Evolutionary conservation across 140 eudicot species (phyloP), one percentile per base, ranked within the genome.

Genomic region (Anethum foeniculum): DNA sequence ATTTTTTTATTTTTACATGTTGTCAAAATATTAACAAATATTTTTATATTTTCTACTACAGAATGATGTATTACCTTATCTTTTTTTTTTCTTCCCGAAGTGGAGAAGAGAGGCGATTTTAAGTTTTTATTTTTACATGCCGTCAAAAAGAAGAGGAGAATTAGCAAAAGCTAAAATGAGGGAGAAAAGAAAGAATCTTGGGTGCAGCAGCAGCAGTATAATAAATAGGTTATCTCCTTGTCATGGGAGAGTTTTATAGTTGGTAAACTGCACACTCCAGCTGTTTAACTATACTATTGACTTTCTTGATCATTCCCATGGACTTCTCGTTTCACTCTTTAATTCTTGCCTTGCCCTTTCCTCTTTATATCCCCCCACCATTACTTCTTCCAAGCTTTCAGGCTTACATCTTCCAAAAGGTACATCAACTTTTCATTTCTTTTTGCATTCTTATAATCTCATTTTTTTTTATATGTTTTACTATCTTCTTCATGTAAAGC

Each of bases 251-350:
- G 69, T 62, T 62, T 68, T 30, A 13, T 68, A 34, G 74, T 68
- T 68, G 74, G 74, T 68, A 14, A 68, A 68, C 74, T 28, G 10
- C 43, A 68, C 44, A 68, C 41, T 68, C 74, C 74, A 68, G 74
- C 74, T 68, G 74, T 68, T 62, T 9, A 62, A 25, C 69, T 62
- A 62, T 25, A 13, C 43, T 30, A 14, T 68, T 68, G 74, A 68
- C 74, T 68, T 68, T 68, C 43, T 65, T 68, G n/a, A 68, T 68
- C 69, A 62, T 62, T 32, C 18, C 34, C 74, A 15, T 68, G 74
- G n/a, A 15, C 39, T 68, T 13, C 74, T 14, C 10, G 74, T 68
- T 68, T 30, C 74, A 10, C 69, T 62, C 69, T n/a, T 62, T 62
- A 62, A 7, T 62, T 62, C 69, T 62, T 25, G 7, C 69, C 12